Conservation (phyloP, 2,329 filamentous ascomycete genomes). For the Trichoderma sp. region DNA sequence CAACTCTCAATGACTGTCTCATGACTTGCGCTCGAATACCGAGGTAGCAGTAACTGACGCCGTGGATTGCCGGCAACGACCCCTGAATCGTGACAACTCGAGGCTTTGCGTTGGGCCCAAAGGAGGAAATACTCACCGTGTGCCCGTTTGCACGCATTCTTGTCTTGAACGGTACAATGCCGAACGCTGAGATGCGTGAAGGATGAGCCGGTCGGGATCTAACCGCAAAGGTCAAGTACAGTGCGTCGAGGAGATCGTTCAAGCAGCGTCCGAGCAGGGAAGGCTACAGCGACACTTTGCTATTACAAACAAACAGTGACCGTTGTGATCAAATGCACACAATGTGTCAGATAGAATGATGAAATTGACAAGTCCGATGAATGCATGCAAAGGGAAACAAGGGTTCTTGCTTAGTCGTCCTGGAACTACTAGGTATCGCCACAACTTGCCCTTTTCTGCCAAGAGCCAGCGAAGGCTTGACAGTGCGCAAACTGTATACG, state of each 20-base stretch:
- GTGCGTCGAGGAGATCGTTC: neutral
- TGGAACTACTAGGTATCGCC: neutral
- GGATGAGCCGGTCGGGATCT: constrained; percentile 4
- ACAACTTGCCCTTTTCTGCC: neutral
- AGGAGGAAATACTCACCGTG: neutral
- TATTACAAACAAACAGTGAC: neutral
- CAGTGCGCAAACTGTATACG: neutral
- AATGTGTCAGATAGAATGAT: neutral
- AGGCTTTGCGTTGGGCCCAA: no score
- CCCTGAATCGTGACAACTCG: neutral
- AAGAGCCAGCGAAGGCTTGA: neutral
- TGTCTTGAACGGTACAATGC: constrained; percentile 2
- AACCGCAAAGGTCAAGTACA: constrained; percentile 2
- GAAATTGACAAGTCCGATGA: neutral
- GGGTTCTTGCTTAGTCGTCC: neutral
- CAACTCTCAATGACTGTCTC: no score
- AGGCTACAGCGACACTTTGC: neutral
- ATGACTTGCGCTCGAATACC: no score
- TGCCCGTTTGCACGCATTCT: neutral
- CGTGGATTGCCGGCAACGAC: no score
- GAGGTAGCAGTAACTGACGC: no score
- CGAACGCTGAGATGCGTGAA: neutral
- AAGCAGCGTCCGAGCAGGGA: neutral
- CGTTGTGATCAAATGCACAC: neutral
- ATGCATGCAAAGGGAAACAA: neutral